Conservation (phyloP, 1,139 yeast genomes). For the Yamadazyma sp. region DNA sequence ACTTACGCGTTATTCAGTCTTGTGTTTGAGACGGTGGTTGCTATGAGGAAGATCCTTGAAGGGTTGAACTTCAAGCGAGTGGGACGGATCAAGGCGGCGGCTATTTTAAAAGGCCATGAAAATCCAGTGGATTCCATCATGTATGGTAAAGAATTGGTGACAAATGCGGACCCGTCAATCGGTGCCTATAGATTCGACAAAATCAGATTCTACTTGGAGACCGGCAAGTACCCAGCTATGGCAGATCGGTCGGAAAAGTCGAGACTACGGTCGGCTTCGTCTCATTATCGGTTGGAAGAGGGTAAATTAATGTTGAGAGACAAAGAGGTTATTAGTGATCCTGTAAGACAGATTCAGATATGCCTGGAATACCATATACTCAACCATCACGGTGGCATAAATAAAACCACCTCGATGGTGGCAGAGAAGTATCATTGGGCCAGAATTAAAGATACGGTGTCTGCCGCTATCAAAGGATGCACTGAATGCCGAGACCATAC, state of each 20-base stretch:
- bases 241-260: slow-evolving; percentile 84
- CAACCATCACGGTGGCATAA: slow-evolving; percentile 89
- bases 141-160: slow-evolving; percentile 59
- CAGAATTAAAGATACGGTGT: slow-evolving; percentile 84
- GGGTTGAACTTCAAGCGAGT: slow-evolving; percentile 73
- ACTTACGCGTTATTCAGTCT: slow-evolving; percentile 81
- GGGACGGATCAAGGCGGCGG: slow-evolving; percentile 83
- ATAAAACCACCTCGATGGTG: slow-evolving; percentile 76
- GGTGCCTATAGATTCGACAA: slow-evolving; percentile 73
- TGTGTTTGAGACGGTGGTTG: slow-evolving; percentile 83
- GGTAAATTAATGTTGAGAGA: slow-evolving; percentile 79
- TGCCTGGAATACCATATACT: slow-evolving; percentile 69
- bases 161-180: slow-evolving; percentile 47
- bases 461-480: slow-evolving; percentile 76
- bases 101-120: slow-evolving; percentile 80
- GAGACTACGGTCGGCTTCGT: slow-evolving; percentile 76
- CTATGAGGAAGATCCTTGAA: slow-evolving; percentile 80
- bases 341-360: slow-evolving; percentile 69
- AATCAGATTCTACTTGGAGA: slow-evolving; percentile 73
- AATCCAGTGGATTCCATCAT: slow-evolving; percentile 79
- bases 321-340: slow-evolving; percentile 78
- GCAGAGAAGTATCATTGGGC: slow-evolving; percentile 90
- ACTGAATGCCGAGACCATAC: slow-evolving; percentile 60
- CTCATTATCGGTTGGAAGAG: slow-evolving; percentile 68
- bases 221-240: slow-evolving; percentile 84